Conservation (phyloP, 2,329 filamentous ascomycete genomes). For the Neurospora crassa region DNA sequence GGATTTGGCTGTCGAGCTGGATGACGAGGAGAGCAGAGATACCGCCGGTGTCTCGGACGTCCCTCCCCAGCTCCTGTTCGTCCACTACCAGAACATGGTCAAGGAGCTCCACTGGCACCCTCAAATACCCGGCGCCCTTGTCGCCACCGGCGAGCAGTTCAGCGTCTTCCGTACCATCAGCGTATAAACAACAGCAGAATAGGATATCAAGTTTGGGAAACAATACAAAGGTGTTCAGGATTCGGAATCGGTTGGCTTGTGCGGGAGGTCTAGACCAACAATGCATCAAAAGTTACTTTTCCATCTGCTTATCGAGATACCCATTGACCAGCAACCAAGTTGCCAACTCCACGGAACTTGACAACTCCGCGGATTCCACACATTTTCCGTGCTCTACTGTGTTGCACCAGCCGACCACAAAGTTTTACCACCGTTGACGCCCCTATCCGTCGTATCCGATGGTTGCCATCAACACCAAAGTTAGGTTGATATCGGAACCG, state of each 20-base stretch:
- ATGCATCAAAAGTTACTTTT: not conserved
- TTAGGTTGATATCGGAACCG: not conserved
- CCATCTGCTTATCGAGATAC: not conserved
- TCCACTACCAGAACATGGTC: conserved; percentile 89
- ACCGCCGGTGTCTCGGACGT: conserved; percentile 81
- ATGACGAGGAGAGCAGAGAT: conserved; percentile 92
- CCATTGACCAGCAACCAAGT: not conserved
- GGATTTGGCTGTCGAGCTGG: conserved; percentile 93
- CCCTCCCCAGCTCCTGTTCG: conserved; percentile 88
- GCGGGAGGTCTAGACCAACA: not conserved
- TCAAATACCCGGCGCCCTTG: conserved; percentile 81
- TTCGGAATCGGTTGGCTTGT: not conserved
- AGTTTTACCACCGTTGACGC: not conserved
- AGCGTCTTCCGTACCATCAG: conserved; percentile 78
- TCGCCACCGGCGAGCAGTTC: conserved; percentile 87
- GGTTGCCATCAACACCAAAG: no score
- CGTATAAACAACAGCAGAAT: conserved; percentile 40
- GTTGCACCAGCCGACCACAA: not conserved
- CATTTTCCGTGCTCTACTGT: not conserved
- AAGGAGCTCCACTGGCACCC: conserved; percentile 98
- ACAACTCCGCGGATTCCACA: not conserved
- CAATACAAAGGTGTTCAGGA: not conserved
- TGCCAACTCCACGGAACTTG: not conserved
- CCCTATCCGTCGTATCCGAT: no score
- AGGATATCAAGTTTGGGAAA: not conserved